Conservation (phyloP, 2,329 filamentous ascomycete genomes). For the Leptographium galeiforme region DNA sequence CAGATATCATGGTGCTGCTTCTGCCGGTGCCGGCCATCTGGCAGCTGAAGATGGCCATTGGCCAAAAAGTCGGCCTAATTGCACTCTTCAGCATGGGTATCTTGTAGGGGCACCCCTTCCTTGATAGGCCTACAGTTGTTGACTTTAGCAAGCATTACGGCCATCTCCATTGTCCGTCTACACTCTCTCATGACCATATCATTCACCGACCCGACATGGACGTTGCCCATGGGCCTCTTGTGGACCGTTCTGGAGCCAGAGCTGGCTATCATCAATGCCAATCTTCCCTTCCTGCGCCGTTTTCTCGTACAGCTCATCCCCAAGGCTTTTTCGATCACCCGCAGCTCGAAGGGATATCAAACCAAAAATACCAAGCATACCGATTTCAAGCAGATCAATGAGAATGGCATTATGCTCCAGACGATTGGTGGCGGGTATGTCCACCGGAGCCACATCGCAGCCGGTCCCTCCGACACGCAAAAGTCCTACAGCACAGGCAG, state of each 20-base stretch:
- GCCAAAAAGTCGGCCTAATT: background rate
- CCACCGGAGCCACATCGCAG: background rate
- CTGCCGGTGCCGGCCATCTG: background rate
- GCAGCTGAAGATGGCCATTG: background rate
- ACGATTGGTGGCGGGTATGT: conserved; percentile 1
- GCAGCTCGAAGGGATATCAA: background rate
- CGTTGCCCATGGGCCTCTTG: conserved; percentile 1
- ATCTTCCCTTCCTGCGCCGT: background rate
- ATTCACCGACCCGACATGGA: background rate
- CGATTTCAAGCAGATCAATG: background rate
- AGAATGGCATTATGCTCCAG: background rate
- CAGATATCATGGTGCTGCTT: background rate
- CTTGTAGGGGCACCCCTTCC: background rate
- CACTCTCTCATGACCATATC: background rate
- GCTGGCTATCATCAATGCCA: background rate
- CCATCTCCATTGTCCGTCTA: background rate
- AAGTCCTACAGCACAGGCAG: background rate
- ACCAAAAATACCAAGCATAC: background rate
- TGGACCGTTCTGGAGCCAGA: background rate
- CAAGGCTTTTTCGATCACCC: background rate
- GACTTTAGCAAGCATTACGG: background rate
- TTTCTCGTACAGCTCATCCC: background rate
- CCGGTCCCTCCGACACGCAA: background rate
- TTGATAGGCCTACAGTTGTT: background rate
- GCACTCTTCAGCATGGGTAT: background rate